Conservation (phyloP, 257 asterid species). For the Plantago major region DNA sequence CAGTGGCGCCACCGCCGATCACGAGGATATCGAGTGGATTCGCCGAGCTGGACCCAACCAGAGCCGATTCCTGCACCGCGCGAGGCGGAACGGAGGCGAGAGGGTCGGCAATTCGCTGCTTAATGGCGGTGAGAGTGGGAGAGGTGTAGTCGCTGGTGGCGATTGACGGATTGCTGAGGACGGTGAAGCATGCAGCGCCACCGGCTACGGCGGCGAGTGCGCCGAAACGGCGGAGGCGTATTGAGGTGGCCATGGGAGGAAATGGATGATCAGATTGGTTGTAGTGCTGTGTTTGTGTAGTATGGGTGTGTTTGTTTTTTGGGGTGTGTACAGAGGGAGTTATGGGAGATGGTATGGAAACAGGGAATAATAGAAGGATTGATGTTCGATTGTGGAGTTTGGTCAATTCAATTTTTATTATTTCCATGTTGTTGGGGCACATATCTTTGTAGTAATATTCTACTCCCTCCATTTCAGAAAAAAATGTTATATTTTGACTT, state of each 20-base stretch:
- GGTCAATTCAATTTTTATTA: too few relatives aligned
- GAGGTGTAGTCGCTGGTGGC: constrained; percentile 58
- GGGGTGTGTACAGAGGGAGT: too few relatives aligned
- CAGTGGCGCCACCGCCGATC: constrained; percentile 96
- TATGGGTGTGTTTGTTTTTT: too few relatives aligned
- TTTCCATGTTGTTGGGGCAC: too few relatives aligned
- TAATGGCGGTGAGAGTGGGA: constrained; percentile 35
- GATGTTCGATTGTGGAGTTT: too few relatives aligned
- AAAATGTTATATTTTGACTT: too few relatives aligned
- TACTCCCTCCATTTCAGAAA: too few relatives aligned
- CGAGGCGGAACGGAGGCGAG: constrained; percentile 61
- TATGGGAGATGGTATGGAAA: too few relatives aligned
- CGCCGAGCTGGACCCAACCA: constrained; percentile 49
- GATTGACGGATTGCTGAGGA: constrained; percentile 41
- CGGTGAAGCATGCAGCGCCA: constrained; percentile 44
- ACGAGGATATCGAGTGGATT: constrained; percentile 93
- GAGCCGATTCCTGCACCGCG: constrained; percentile 62
- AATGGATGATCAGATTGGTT: background rate
- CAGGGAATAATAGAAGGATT: too few relatives aligned
- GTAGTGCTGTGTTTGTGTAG: too few relatives aligned
- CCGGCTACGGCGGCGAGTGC: constrained; percentile 62
- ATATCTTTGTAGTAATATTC: too few relatives aligned
- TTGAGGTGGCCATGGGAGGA: constrained; percentile 47
- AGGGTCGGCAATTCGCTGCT: constrained; percentile 58
- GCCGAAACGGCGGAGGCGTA: constrained; percentile 78